These are phyloP conservation scores for Neurospora intermedia DNA, from an alignment of 495 filamentous ascomycete genomes.

Conservation along the genomic window DNA sequence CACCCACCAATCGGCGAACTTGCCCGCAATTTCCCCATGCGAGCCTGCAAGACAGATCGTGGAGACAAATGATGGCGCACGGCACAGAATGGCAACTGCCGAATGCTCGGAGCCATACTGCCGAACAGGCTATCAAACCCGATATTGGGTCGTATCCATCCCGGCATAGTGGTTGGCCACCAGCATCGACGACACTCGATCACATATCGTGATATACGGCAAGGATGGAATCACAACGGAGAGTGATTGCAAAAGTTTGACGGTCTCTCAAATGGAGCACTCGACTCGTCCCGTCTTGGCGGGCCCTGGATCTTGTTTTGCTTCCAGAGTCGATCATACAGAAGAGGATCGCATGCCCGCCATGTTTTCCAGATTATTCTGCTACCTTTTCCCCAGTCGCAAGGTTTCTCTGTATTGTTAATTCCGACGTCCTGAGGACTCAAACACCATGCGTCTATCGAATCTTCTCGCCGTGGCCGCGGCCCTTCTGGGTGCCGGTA, in stretches of 20 bases:
- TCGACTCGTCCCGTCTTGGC: slow-evolving; percentile 9
- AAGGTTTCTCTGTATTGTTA: neutral
- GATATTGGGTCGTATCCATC: slow-evolving; percentile 10
- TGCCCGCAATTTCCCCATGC: neutral
- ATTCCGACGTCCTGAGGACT: neutral
- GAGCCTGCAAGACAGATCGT: neutral
- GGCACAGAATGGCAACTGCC: slow-evolving; percentile 5
- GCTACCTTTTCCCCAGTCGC: neutral
- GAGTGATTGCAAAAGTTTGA: neutral
- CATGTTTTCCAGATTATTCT: neutral
- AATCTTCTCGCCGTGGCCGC: slow-evolving; percentile 5
- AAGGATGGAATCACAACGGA: neutral
- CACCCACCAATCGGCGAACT: neutral
- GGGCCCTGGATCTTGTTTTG: neutral
- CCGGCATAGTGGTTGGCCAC: slow-evolving; percentile 8
- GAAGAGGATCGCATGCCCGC: neutral
- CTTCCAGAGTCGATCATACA: neutral
- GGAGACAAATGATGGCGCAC: neutral
- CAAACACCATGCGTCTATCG: slow-evolving; percentile 16
- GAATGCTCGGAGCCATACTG: slow-evolving; percentile 11
- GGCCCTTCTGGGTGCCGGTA: slow-evolving; percentile 20
- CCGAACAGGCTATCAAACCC: slow-evolving; percentile 19
- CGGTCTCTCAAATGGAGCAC: neutral
- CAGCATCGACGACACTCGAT: neutral
- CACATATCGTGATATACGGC: neutral